Evolutionary conservation across 176 grass and related monocot genomes (phyloP).

Genomic region (Phragmites australis): DNA sequence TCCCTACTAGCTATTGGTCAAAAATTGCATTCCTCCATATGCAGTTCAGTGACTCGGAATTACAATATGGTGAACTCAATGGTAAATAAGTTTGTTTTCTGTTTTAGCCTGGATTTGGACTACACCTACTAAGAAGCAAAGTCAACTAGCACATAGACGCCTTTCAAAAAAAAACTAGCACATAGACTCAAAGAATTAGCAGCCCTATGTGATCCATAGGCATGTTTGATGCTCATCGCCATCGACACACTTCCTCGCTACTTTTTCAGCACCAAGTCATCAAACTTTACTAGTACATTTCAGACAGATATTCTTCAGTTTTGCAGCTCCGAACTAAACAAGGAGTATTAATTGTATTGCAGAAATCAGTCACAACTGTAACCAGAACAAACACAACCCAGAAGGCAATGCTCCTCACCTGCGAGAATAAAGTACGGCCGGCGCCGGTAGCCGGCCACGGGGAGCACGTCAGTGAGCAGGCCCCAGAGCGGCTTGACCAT

Average conservation of each 20-base stretch:
- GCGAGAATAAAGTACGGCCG: conserved; percentile 80
- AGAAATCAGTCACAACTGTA: background rate
- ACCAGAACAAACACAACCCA: background rate
- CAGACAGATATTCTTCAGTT: background rate
- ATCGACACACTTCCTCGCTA: background rate
- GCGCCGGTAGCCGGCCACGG: conserved; percentile 73
- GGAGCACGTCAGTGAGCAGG: conserved; percentile 84
- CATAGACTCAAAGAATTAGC: background rate
- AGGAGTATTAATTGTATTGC: background rate
- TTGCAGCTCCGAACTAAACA: background rate
- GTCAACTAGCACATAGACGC: background rate
- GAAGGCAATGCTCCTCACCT: conserved; percentile 46
- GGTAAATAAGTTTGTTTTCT: background rate
- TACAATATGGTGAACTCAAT: background rate
- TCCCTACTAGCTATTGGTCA: background rate
- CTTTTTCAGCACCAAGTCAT: background rate
- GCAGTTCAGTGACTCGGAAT: background rate
- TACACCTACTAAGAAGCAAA: background rate
- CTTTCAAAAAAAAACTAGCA: background rate
- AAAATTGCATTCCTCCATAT: background rate
- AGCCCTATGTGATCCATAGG: background rate
- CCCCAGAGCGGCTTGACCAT: conserved; percentile 91
- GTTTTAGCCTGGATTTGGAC: background rate
- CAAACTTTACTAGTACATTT: background rate
- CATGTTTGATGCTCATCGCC: background rate